Percentiles rank a stretch among this genome's conserved stretches.
phyloP scores from a whole-genome alignment of 2,329 filamentous ascomycete genomes.

The Trichophyton rubrum region DNA sequence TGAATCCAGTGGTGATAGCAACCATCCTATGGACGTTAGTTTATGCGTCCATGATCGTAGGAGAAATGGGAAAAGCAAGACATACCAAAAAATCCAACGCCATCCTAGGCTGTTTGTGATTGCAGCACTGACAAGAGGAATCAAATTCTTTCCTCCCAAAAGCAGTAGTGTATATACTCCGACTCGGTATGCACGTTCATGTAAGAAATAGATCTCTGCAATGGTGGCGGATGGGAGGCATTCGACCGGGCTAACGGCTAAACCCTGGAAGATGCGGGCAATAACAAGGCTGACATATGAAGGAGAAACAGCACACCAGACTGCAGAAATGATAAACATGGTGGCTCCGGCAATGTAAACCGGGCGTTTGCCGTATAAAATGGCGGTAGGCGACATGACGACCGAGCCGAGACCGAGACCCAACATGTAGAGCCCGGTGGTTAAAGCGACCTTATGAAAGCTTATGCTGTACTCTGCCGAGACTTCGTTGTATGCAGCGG shows the following conservation, averaged over 20 bases:
- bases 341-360: constrained; percentile 70
- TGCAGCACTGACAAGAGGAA: constrained; percentile 74
- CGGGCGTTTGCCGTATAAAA: constrained; percentile 78
- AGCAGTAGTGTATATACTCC: constrained; percentile 86
- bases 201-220: constrained; percentile 90
- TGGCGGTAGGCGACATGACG: constrained; percentile 77
- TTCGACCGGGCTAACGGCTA: constrained; percentile 81
- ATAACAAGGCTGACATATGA: constrained; percentile 67
- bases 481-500: constrained; percentile 78
- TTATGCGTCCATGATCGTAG: neutral
- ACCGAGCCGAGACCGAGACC: constrained; percentile 77
- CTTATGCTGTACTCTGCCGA: constrained; percentile 53
- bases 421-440: constrained; percentile 89
- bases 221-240: constrained; percentile 88
- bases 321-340: constrained; percentile 60
- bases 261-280: constrained; percentile 74
- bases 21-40: constrained; percentile 50
- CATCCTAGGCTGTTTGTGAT: constrained; percentile 68
- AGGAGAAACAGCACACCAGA: constrained; percentile 81
- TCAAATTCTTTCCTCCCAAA: constrained; percentile 79
- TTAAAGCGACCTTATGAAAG: constrained; percentile 64
- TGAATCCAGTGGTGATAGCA: constrained; percentile 63
- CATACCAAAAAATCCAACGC: constrained; percentile 83
- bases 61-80: neutral
- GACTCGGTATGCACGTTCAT: constrained; percentile 83